Conservation (phyloP, 495 filamentous ascomycete species). For the Aspergillus mulundensis region DNA sequence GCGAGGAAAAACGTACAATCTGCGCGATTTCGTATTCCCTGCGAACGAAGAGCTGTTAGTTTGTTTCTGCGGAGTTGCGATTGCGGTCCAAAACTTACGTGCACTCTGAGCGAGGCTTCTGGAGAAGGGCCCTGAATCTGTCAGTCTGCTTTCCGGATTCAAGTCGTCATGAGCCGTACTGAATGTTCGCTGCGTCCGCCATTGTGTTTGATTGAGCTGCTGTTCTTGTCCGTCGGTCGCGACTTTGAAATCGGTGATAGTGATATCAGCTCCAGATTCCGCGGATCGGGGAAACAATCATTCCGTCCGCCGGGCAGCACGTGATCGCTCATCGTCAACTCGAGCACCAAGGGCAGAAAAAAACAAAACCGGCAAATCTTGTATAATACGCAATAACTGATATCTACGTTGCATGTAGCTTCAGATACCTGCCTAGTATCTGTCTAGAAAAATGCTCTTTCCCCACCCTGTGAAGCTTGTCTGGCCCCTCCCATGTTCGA, state of each 20-base stretch:
- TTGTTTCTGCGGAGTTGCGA: background rate
- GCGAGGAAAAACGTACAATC: slow-evolving; percentile 6
- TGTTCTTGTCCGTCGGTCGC: slow-evolving; percentile 7
- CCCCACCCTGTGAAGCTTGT: no score
- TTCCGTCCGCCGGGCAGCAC: no score
- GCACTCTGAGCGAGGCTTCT: slow-evolving; percentile 16
- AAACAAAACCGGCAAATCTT: no score
- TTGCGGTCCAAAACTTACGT: slow-evolving; percentile 11
- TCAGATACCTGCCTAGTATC: no score
- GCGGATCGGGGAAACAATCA: background rate
- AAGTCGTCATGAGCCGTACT: background rate
- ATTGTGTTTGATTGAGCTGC: slow-evolving; percentile 8
- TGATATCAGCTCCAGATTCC: slow-evolving; percentile 16
- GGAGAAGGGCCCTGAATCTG: slow-evolving; percentile 8
- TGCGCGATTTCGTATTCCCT: slow-evolving; percentile 17
- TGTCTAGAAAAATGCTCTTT: no score
- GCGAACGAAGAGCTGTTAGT: background rate
- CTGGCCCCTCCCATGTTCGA: background rate
- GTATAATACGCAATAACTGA: no score
- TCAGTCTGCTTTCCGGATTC: background rate
- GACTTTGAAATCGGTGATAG: slow-evolving; percentile 10
- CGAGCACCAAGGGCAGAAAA: no score
- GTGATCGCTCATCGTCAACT: background rate
- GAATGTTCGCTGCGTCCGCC: slow-evolving; percentile 16
- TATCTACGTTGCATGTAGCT: no score